These are phyloP conservation scores for Lepidium africanum DNA, from an alignment of 345 rosid species.

Conservation along the genomic window DNA sequence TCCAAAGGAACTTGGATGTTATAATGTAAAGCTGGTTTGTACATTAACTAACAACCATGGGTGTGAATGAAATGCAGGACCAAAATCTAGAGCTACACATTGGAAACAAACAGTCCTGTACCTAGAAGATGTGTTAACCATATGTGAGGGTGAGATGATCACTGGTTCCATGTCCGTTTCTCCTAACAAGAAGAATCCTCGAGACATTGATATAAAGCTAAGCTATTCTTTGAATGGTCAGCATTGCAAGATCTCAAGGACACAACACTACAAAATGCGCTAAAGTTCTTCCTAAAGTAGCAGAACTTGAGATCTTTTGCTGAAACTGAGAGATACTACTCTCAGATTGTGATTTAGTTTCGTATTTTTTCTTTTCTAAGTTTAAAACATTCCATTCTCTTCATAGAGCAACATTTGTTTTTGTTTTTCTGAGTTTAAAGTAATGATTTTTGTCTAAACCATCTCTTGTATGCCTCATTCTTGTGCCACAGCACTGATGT, in stretches of 20 bases:
- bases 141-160: constrained; percentile 84
- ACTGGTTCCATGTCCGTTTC: constrained; percentile 86
- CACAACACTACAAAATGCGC: constrained; percentile 76
- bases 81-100: constrained; percentile 71
- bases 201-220: constrained; percentile 79
- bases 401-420: background rate
- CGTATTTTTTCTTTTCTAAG: background rate
- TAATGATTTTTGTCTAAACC: background rate
- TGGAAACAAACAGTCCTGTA: constrained; percentile 97
- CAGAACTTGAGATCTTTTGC: background rate
- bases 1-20: background rate
- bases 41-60: background rate
- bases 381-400: constrained; percentile 17
- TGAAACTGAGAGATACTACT: background rate
- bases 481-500: background rate
- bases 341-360: constrained; percentile 17
- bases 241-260: constrained; percentile 53
- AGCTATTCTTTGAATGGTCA: constrained; percentile 63
- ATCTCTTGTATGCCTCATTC: background rate
- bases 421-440: background rate
- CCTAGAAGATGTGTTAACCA: constrained; percentile 88
- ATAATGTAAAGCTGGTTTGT: background rate
- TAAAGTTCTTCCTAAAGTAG: constrained; percentile 9
- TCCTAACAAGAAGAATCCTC: constrained; percentile 83
- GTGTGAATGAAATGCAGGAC: constrained; percentile 37